These are phyloP conservation scores for Ochromonas danica DNA, from an alignment of 108 stramenopile genomes.

Conservation along the genomic window DNA sequence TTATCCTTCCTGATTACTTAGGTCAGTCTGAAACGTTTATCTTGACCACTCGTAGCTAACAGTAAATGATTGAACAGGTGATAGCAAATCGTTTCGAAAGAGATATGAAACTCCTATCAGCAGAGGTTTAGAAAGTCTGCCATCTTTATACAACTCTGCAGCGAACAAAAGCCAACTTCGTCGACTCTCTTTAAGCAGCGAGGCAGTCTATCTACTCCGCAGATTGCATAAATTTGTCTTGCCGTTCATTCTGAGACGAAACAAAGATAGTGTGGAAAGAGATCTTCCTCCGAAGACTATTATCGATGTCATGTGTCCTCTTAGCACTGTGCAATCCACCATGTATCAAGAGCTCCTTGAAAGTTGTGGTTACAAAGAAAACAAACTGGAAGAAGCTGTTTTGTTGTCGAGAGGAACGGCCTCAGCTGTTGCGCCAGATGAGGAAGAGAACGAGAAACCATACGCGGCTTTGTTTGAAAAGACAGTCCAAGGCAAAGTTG, in stretches of 20 bases:
- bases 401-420: too few relatives aligned
- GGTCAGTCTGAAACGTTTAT: background rate
- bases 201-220: too few relatives aligned
- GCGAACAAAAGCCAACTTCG: too few relatives aligned
- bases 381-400: too few relatives aligned
- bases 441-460: too few relatives aligned
- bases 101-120: background rate
- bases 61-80: background rate
- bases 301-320: conserved; percentile 70
- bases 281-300: conserved; percentile 62
- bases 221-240: conserved; percentile 34
- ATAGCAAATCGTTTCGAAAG: background rate
- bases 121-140: background rate
- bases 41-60: too few relatives aligned
- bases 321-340: conserved; percentile 64
- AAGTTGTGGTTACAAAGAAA: too few relatives aligned
- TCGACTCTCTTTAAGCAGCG: too few relatives aligned
- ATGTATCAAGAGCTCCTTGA: conserved; percentile 63
- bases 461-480: too few relatives aligned
- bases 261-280: conserved; percentile 45
- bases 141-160: too few relatives aligned
- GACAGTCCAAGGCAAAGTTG: too few relatives aligned
- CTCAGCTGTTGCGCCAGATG: too few relatives aligned
- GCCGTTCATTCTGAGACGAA: conserved; percentile 52
- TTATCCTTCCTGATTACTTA: conserved; percentile 20